Percentiles rank a stretch among this genome's conserved stretches.
Conservation (phyloP, 345 rosid genomes). For the Gossypium australe region DNA sequence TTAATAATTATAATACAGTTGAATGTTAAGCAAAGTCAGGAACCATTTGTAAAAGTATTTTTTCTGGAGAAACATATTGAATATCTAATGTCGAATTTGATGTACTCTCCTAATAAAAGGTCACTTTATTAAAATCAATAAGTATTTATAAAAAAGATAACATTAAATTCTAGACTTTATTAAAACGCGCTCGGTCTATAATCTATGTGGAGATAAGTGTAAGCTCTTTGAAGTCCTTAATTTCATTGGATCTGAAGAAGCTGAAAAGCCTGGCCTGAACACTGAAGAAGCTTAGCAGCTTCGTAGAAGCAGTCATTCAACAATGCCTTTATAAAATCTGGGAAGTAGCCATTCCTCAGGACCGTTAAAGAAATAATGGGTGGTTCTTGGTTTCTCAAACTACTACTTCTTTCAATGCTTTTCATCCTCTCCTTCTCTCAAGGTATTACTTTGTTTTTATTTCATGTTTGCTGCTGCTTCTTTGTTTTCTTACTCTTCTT, state of each 20-base stretch:
- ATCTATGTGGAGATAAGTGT: no score
- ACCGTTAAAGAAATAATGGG: slow-evolving; percentile 30
- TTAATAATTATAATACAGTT: no score
- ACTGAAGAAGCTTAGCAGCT: not conserved
- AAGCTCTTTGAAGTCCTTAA: not conserved
- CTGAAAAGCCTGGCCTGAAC: not conserved
- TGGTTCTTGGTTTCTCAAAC: slow-evolving; percentile 20
- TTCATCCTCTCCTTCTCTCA: slow-evolving; percentile 32
- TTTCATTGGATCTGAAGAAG: not conserved
- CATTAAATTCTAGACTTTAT: no score
- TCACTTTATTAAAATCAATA: no score
- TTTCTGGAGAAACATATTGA: no score
- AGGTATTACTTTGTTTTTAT: slow-evolving; percentile 23
- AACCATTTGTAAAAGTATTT: no score
- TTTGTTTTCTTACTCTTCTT: not conserved
- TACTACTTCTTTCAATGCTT: slow-evolving; percentile 23
- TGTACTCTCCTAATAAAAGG: no score
- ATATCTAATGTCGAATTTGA: no score
- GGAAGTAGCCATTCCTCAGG: slow-evolving; percentile 28
- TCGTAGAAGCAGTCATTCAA: not conserved
- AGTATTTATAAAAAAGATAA: no score
- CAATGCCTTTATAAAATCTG: slow-evolving; percentile 2
- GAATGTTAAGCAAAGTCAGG: no score
- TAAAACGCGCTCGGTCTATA: no score
- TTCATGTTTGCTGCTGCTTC: not conserved